Conservation (phyloP, 1,139 yeast genomes). For the Arxiozyma bovina region DNA sequence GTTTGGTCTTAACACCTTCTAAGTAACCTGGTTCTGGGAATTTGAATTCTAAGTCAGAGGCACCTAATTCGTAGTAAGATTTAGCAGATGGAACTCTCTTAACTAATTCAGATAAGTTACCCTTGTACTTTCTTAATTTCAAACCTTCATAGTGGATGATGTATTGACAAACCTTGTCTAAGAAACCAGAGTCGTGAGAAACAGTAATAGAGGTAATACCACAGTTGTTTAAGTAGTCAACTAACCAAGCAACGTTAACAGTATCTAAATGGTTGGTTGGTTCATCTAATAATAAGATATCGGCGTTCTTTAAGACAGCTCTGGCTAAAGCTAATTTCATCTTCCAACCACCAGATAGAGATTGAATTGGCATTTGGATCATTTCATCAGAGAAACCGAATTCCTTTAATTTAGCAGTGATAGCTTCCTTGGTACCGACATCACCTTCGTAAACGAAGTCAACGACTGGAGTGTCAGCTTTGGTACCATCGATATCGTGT, state of each 20-base stretch:
- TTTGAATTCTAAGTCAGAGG: constrained; percentile 87
- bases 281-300: constrained; percentile 95
- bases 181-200: constrained; percentile 99
- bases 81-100: constrained; percentile 98
- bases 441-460: constrained; percentile 85
- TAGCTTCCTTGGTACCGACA: constrained; percentile 67
- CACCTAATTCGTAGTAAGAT: constrained; percentile 97
- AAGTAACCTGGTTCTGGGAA: constrained; percentile 99
- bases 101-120: constrained; percentile 97
- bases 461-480: constrained; percentile 87
- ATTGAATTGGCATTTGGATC: constrained; percentile 86
- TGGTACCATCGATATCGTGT: constrained; percentile 98
- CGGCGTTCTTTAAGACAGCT: constrained; percentile 98
- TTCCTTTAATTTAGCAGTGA: constrained; percentile 67
- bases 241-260: constrained; percentile 98
- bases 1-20: constrained; percentile 99
- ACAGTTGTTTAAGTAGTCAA: constrained; percentile 96
- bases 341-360: constrained; percentile 99
- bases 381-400: constrained; percentile 89
- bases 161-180: constrained; percentile 95
- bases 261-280: constrained; percentile 99
- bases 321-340: constrained; percentile 99
- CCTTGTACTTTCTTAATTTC: constrained; percentile 99
- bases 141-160: constrained; percentile 99
- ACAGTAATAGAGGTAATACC: constrained; percentile 97